Evolutionary conservation across 345 rosid species (phyloP), one percentile per base, ranked within the genome.

Genomic region (Populus nigra): DNA sequence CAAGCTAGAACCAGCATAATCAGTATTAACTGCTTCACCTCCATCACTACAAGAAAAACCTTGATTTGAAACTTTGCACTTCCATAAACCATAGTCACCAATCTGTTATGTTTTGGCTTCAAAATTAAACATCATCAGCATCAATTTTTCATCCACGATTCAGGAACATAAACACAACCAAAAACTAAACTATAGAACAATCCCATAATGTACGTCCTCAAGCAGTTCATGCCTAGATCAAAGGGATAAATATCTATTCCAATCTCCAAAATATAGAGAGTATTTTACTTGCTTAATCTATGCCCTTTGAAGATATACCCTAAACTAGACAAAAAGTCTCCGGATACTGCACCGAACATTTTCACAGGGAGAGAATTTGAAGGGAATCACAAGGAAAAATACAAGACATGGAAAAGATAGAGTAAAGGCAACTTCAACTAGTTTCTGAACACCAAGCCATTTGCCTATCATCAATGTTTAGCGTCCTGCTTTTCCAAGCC

Each of bases 401-500:
- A 73, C 33, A 63, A 77, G 61, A 63, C 61, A 22, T 50, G 25
- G 12, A 61, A 76, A 65, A 65, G 63, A 65, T 6, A 36, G 68
- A 53, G 11, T 12, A 63, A 81, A 62, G 69, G 65, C 36, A 71
- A 69, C 72, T 59, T 76, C 69, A 70, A 80, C 78, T 45, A 72
- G 38, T 77, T 38, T 77, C 63, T 33, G 74, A 74, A 71, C 76
- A 84, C 81, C 72, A 84, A 73, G 84, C 82, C 80, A 73, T 77
- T 80, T 71, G 79, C 78, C 72, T 70, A 79, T 78, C 78, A 78
- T 69, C 78, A 31, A 41, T 50, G 68, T 77, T 72, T 74, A 61
- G 79, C 69, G 31, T 86, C 79, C 82, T 69, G 78, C 80, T 80
- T 77, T 77, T 77, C 81, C 86, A 70, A 63, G 79, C 73, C 79